Conservation (phyloP, 176 grass and related monocot species). For the Sorghum bicolor region Sorghum_bicolor_NCBIv3 NC_012872.2:69214001-69214500, state of each 20-base stretch:
- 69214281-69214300: neutral
- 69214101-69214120: constrained; percentile 83
- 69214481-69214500: neutral
- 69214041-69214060: constrained; percentile 60
- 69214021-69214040: constrained; percentile 85
- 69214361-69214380: neutral
- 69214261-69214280: constrained; percentile 39
- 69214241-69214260: constrained; percentile 76
- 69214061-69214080: constrained; percentile 69
- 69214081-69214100: constrained; percentile 60
- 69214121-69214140: constrained; percentile 62
- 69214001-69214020: constrained; percentile 67
- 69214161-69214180: constrained; percentile 81
- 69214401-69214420: neutral
- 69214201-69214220: constrained; percentile 73
- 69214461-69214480: neutral
- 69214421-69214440: neutral
- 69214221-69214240: constrained; percentile 59
- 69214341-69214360: neutral
- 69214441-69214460: neutral
- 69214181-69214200: constrained; percentile 69
- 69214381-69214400: neutral
- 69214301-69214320: neutral
- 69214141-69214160: constrained; percentile 61
- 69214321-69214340: neutral